Evolutionary conservation across 2,329 filamentous ascomycete species (phyloP), one percentile per base, ranked within the genome.

Genomic region (Diaporthe destruens): DNA sequence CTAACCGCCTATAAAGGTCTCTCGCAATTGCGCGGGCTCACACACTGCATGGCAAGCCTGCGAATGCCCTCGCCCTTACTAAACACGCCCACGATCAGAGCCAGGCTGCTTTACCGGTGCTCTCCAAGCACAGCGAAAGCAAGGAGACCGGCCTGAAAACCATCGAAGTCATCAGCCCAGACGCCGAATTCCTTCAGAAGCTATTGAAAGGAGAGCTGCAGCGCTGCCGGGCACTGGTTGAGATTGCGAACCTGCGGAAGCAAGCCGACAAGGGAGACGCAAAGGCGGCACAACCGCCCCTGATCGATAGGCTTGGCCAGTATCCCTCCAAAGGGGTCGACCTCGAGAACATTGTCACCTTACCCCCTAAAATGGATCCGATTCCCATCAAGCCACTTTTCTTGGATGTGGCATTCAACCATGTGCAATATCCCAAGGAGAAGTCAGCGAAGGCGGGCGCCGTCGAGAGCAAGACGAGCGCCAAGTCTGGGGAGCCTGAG

Each of bases 331-430:
- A 88, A 34, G 90, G 89, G 42, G 89, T 94, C 12, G 91, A 98
- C 80, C 86, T 98, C 34, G 87, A 87, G 54, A 96, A 96, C 76
- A 85, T 99, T 34, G 95, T 98, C 59, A 89, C 91, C 6, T 98
- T 95, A 81, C 96, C 96, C 16, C 95, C 96, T 1, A 93, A 91
- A 79, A 85, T 98, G 76, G 90, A 94, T 74, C 88, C 93, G 1
- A 90, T 98, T 51, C 95, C 96, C 0, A 92, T 98, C 68, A 99
- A 99, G 85, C 96, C 96, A 36, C 87, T 98, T 44, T 98, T 98
- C 86, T 90, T 98, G 73, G 96, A 99, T 80, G 92, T 98, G 9
- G 96, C 96, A 12, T 99, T 94, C 93, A 98, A 98, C 81, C 98
- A 98, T 80, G 95, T 99, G 75, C 91, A 94, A 63, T 99, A 99